A percentile compares a stretch with the other conserved stretches of the same genome.
Evolutionary conservation across 306 rosid species (phyloP).

Genomic region (Acacia acuminata): DNA sequence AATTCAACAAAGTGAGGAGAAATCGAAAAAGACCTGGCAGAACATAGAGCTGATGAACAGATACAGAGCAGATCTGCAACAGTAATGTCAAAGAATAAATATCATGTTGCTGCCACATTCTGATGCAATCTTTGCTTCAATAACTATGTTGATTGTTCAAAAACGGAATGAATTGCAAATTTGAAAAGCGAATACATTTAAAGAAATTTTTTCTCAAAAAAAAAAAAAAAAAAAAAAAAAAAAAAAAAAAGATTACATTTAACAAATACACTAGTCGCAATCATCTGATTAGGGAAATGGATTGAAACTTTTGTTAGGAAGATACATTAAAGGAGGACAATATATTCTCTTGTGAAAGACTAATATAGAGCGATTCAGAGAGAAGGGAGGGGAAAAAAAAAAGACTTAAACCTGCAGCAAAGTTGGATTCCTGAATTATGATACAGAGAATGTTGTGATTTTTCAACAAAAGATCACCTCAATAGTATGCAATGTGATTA

Average conservation of each 20-base stretch:
- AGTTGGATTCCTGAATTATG: not conserved
- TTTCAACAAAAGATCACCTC: not conserved
- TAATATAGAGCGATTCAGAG: not conserved
- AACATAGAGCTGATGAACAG: slow-evolving; percentile 49
- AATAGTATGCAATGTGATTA: not conserved
- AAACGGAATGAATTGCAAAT: not conserved
- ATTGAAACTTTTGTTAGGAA: not conserved
- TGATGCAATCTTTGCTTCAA: not conserved
- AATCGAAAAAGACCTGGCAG: slow-evolving; percentile 52
- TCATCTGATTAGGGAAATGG: not conserved
- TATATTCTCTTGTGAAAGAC: not conserved
- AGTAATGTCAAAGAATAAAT: slow-evolving; percentile 30
- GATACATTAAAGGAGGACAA: not conserved
- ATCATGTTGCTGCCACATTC: not conserved
- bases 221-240: not conserved
- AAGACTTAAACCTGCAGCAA: not conserved
- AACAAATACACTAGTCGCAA: not conserved
- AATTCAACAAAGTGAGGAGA: not conserved
- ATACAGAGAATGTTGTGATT: not conserved
- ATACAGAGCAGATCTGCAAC: slow-evolving; percentile 61
- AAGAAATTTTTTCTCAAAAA: not conserved
- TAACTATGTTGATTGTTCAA: not conserved
- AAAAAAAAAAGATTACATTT: not conserved
- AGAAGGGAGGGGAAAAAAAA: not conserved
- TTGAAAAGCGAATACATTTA: not conserved